Evolutionary conservation across 2,329 filamentous ascomycete genomes (phyloP), one percentile per base, ranked within the genome.

Genomic region (Aspergillus eucalypticola): DNA sequence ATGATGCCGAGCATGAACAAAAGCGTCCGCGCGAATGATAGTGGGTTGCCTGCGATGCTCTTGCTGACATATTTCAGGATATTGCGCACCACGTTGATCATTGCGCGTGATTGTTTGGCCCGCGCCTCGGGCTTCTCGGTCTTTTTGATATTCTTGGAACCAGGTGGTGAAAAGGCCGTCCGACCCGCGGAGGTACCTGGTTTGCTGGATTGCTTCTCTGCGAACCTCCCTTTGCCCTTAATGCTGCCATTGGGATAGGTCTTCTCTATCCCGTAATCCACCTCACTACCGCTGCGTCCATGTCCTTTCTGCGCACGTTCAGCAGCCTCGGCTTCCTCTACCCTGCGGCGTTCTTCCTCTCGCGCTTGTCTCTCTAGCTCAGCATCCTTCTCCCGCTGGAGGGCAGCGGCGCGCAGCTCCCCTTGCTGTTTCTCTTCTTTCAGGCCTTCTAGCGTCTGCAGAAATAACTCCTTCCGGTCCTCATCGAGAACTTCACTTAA

Each of bases 401-500:
- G 73, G 83, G 91, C 78, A 72, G 83, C 82, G 54, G 86, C 84
- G 13, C 84, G 79, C 61, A 86, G 81, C 66, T 89, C 87, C n/a
- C 88, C 86, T 61, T 89, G 86, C 58, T 89, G 84, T 70, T 90
- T 91, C 71, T 96, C 93, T 66, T 96, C 92, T 68, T 90, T 89
- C 29, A 98, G 81, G 56, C 87, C 89, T 72, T 96, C 87, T 15
- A 98, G 82, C 4, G 93, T 94, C 68, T 94, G 89, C 15, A 96
- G 79, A 74, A 98, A 97, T 0, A 91, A 88, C 69, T 98, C 92
- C 64, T 91, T 88, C 48, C 91, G 86, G 78, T 98, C 95, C 55
- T 97, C 94, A 73, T 98, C 94, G 1, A 99, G 83, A 25, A 96
- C 87, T 50, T 94, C 88, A 74, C 88, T 95, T 71, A 92, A 86